Evolutionary conservation across 202 grass and related monocot genomes (phyloP).

Genomic region (Digitaria exilis): DNA sequence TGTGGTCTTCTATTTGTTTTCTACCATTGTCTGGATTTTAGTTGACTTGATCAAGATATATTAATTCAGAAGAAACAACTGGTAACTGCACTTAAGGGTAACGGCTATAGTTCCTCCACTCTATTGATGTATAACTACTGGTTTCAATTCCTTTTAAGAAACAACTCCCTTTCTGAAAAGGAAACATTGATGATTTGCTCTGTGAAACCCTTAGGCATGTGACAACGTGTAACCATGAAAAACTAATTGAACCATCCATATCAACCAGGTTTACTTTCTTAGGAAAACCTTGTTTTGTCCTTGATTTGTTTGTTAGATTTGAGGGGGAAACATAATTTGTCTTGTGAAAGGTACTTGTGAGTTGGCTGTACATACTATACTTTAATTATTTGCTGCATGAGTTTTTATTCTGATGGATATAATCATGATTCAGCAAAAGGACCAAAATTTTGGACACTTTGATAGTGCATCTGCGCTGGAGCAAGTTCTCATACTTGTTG

Average conservation of each 20-base stretch:
- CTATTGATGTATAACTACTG: neutral
- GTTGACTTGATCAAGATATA: constrained; percentile 13
- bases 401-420: constrained; percentile 32
- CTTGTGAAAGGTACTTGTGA: neutral
- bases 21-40: constrained; percentile 1
- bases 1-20: constrained; percentile 20
- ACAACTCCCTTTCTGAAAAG: neutral
- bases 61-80: neutral
- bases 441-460: constrained; percentile 44
- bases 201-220: neutral
- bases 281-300: neutral
- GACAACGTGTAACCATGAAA: neutral
- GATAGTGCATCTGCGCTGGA: constrained; percentile 66
- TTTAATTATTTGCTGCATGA: constrained; percentile 6
- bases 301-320: constrained; percentile 24
- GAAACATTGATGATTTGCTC: neutral
- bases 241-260: neutral
- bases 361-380: constrained; percentile 11
- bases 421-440: constrained; percentile 66
- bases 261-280: neutral
- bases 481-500: constrained; percentile 69
- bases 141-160: constrained; percentile 4
- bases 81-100: constrained; percentile 3
- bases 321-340: neutral
- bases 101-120: neutral